Percentiles rank a stretch among this genome's conserved stretches.
Evolutionary conservation across 208 protist species (phyloP).

Genomic region (Jaenimonas drosophilae): DNA sequence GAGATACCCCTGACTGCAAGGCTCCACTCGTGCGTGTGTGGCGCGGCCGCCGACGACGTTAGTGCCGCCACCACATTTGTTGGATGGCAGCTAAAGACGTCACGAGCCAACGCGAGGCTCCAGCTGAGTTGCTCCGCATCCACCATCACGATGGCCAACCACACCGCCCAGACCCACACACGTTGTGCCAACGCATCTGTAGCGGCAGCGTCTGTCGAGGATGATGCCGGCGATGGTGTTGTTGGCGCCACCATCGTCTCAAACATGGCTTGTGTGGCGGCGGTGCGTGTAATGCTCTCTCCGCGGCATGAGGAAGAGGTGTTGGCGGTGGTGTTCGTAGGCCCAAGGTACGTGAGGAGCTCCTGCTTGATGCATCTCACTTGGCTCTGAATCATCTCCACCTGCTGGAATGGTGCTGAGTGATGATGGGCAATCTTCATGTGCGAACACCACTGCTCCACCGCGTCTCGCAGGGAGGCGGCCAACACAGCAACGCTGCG

Average conservation of each 20-base stretch:
- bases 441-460: conserved; percentile 28
- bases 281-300: too few relatives aligned
- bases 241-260: too few relatives aligned
- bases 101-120: conserved; percentile 27
- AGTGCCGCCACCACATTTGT: background rate
- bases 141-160: conserved; percentile 19
- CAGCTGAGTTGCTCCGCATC: conserved; percentile 58
- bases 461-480: conserved; percentile 38
- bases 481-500: conserved; percentile 24
- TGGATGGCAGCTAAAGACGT: too few relatives aligned
- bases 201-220: too few relatives aligned
- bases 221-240: too few relatives aligned
- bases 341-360: conserved; percentile 23
- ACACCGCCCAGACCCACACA: conserved; percentile 55
- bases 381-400: conserved; percentile 34
- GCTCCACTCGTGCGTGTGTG: too few relatives aligned
- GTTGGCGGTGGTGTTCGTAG: too few relatives aligned
- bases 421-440: background rate
- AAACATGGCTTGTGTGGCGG: too few relatives aligned
- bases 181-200: too few relatives aligned
- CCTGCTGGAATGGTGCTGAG: background rate
- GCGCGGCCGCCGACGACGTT: too few relatives aligned
- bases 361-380: conserved; percentile 67
- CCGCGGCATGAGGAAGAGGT: too few relatives aligned
- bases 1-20: too few relatives aligned